Evolutionary conservation across 106 monocot genomes (phyloP).

Genomic region (Hemerocallis citrina): DNA sequence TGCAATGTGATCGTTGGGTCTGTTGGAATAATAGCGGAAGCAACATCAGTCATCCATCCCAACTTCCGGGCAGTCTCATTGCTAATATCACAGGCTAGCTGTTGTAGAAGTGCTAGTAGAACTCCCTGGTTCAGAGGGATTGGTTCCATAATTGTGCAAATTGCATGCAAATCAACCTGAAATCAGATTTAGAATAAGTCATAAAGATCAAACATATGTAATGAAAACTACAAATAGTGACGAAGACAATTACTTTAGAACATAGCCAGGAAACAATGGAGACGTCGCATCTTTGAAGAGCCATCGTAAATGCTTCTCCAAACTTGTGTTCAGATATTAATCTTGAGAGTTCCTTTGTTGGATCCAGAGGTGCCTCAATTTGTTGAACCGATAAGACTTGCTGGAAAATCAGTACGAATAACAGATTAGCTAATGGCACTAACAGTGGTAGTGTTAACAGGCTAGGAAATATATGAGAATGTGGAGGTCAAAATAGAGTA

Average conservation of each 20-base stretch:
- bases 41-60: conserved; percentile 62
- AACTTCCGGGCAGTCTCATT: conserved; percentile 49
- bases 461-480: neutral
- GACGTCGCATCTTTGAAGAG: conserved; percentile 93
- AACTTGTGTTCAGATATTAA: conserved; percentile 77
- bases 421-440: neutral
- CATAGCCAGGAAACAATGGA: conserved; percentile 98
- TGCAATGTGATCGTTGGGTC: conserved; percentile 54
- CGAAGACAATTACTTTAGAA: conserved; percentile 52
- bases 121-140: conserved; percentile 62
- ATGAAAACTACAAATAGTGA: neutral
- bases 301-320: conserved; percentile 85
- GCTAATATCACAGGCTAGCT: conserved; percentile 53
- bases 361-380: conserved; percentile 68
- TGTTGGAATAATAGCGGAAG: conserved; percentile 42
- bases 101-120: conserved; percentile 59
- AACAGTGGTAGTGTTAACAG: neutral
- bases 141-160: conserved; percentile 41
- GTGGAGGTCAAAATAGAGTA: conserved; percentile 2
- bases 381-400: conserved; percentile 30
- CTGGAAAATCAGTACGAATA: neutral
- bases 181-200: neutral
- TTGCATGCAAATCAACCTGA: conserved; percentile 60
- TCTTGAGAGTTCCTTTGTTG: conserved; percentile 69
- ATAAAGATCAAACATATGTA: neutral